Base-by-base conservation (phyloP, 2,329 filamentous ascomycete genomes). In the Phyllosticta paracitricarpa region DNA sequence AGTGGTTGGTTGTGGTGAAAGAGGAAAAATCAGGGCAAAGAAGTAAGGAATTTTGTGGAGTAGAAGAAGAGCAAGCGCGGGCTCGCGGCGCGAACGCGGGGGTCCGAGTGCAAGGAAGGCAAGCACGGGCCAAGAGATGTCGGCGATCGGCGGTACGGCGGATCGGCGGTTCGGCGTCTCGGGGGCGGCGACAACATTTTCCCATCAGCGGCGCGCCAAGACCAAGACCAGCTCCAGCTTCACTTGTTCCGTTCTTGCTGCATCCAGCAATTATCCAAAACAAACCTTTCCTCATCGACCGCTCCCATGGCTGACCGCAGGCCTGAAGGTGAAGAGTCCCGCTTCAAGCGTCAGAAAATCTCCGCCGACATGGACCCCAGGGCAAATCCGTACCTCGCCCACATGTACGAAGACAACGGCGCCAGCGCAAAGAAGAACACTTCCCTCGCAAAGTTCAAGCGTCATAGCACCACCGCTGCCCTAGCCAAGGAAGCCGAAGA, bases 381-480 rank as follows among this genome's bases (percentile, higher is more conserved):
- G 62, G 71, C 82, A 72, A 97, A 97, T 73, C 90, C 89, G 1
- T 97, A 99, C 78, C 85, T 99, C 64, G 89, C 91, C 61, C 94
- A 99, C 76, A 88, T 89, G 84, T 86, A 93, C 75, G 81, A 87
- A 65, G 77, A 82, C 64, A 60, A 73, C 66, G 72, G 68, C 51
- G 65, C 68, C 62, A 68, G 67, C 51, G 64, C 58, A 58, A 51
- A 58, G 59, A 33, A 63, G 51, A 64, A 66, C 57, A 61, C 61
- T 57, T 70, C 59, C 55, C 53, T 71, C 66, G 61, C 77, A 52
- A 79, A 82, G 63, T 85, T 97, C 76, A 84, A 83, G 74, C 85
- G 89, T 66, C 91, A 96, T 74, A 77, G 85, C 62, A 95, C 91
- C 1, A 97, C 91, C 2, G 85, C 91, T 4, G 79, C 82, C 64